phyloP scores from a whole-genome alignment of 345 rosid species.

The Rhizophora mangle region DNA sequence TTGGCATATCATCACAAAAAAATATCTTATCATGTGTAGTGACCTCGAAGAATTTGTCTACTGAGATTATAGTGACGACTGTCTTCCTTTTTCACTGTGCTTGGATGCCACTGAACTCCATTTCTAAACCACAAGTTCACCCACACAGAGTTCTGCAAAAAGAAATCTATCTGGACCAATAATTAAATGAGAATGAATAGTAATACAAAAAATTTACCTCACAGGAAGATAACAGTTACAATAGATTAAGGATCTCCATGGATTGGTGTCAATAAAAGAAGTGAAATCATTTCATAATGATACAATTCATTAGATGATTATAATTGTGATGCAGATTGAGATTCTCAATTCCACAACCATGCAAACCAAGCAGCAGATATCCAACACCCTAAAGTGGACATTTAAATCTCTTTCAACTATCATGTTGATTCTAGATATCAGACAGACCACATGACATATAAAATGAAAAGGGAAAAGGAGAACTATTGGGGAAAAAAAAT shows the following conservation, averaged over 20 bases:
- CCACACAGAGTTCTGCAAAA: constrained; percentile 9
- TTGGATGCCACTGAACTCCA: constrained; percentile 8
- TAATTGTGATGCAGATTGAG: background rate
- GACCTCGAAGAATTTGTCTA: background rate
- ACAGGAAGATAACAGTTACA: no score
- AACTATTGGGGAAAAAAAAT: constrained; percentile 12
- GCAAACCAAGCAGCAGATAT: constrained; percentile 10
- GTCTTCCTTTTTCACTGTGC: constrained; percentile 10
- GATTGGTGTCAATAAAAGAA: background rate
- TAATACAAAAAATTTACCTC: no score
- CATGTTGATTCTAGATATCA: constrained; percentile 12
- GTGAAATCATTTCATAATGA: background rate
- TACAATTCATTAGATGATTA: background rate
- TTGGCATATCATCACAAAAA: background rate
- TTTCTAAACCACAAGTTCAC: constrained; percentile 3
- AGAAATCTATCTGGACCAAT: constrained; percentile 2
- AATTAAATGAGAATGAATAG: no score
- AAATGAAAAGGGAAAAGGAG: constrained; percentile 20
- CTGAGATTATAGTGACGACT: background rate
- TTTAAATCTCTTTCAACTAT: background rate
- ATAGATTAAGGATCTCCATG: no score
- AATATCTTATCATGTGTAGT: constrained; percentile 2
- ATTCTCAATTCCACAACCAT: background rate
- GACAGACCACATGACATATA: constrained; percentile 9
- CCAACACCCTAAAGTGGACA: constrained; percentile 1